phyloP scores from a whole-genome alignment of 495 filamentous ascomycete genomes.

The Talaromyces proteolyticus region DNA sequence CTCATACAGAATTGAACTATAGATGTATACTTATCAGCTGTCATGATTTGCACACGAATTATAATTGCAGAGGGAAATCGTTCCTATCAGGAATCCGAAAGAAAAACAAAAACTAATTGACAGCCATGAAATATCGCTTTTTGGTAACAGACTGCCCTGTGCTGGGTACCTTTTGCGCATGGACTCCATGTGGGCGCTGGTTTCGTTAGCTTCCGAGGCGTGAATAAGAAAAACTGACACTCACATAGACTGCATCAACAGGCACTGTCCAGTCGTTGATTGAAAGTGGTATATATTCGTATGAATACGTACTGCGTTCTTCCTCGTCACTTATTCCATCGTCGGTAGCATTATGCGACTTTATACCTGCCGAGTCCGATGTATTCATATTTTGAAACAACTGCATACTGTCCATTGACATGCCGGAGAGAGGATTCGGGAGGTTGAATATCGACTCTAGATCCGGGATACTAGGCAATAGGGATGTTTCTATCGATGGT shows the following conservation, averaged over 20 bases:
- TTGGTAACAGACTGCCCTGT: slow-evolving; percentile 2
- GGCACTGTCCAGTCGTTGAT: slow-evolving; percentile 7
- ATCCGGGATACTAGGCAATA: background rate
- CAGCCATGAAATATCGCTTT: slow-evolving; percentile 2
- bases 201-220: background rate
- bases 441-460: slow-evolving; percentile 6
- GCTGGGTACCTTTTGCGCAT: slow-evolving; percentile 4
- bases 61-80: too few species aligned
- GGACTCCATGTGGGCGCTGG: slow-evolving; percentile 5
- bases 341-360: background rate
- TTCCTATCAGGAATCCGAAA: too few species aligned
- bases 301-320: slow-evolving; percentile 2
- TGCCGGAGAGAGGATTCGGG: background rate
- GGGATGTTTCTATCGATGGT: background rate
- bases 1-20: too few species aligned
- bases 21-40: too few species aligned
- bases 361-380: background rate
- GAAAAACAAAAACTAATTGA: slow-evolving; percentile 1
- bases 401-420: background rate
- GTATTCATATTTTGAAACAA: background rate
- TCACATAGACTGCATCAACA: slow-evolving; percentile 5
- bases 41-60: too few species aligned
- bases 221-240: background rate
- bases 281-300: slow-evolving; percentile 5
- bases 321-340: background rate